A percentile compares a stretch with the other conserved stretches of the same genome.
These are phyloP conservation scores for Trypanosoma mega DNA, from an alignment of 208 protist species.

Conservation along the genomic window DNA sequence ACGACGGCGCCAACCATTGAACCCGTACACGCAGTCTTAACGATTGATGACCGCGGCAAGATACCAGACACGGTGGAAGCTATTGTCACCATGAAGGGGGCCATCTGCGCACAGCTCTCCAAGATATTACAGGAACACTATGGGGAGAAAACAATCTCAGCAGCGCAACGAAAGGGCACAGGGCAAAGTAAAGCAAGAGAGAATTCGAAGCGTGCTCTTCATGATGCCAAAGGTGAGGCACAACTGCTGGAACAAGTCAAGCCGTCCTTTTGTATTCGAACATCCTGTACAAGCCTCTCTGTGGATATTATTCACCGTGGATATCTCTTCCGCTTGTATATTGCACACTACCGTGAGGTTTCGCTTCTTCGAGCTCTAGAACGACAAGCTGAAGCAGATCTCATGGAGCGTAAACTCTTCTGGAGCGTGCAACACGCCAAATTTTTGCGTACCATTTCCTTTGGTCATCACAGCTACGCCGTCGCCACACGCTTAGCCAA, in stretches of 20 bases:
- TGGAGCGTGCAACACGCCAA: constrained; percentile 85
- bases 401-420: constrained; percentile 84
- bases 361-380: constrained; percentile 75
- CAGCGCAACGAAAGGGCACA: constrained; percentile 6
- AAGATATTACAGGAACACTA: constrained; percentile 63
- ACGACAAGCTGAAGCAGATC: constrained; percentile 58
- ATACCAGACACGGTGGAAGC: constrained; percentile 86
- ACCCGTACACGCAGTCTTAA: constrained; percentile 78
- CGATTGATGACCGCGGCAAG: constrained; percentile 79
- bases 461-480: constrained; percentile 74
- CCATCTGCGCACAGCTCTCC: constrained; percentile 82
- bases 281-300: constrained; percentile 62
- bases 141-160: constrained; percentile 7
- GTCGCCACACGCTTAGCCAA: constrained; percentile 72
- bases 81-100: constrained; percentile 83
- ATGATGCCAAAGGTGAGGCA: no score
- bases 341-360: constrained; percentile 87
- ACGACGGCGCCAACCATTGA: constrained; percentile 63
- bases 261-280: constrained; percentile 32
- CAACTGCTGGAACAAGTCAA: neutral
- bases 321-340: constrained; percentile 85
- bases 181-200: constrained; percentile 9
- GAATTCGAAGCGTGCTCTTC: no score
- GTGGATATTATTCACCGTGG: constrained; percentile 81
- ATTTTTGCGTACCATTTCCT: constrained; percentile 71